Evolutionary conservation across 2,329 filamentous ascomycete genomes (phyloP).

Genomic region (Hymenoscyphus fraxineus): DNA sequence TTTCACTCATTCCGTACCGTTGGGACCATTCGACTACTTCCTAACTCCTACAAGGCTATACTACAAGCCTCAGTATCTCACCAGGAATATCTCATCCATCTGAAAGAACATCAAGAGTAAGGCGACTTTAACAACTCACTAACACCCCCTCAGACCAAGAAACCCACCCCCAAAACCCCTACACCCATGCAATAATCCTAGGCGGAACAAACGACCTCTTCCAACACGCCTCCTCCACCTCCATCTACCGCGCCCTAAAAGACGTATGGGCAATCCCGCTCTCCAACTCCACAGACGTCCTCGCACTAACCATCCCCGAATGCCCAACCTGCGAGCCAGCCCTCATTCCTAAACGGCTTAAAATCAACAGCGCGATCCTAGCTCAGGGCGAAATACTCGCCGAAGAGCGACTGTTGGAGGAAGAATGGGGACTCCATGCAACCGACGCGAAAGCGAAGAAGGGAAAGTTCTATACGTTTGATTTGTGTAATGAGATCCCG

Average conservation of each 20-base stretch:
- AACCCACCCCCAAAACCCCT: slow-evolving; percentile 18
- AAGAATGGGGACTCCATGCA: neutral
- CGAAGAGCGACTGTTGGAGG: neutral
- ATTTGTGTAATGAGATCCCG: slow-evolving; percentile 50
- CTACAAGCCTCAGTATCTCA: too few relatives aligned
- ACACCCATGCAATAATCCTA: slow-evolving; percentile 60
- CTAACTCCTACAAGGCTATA: too few relatives aligned
- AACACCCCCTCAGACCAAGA: slow-evolving; percentile 18
- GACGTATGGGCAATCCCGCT: slow-evolving; percentile 50
- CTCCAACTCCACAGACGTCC: slow-evolving; percentile 48
- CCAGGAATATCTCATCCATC: too few relatives aligned
- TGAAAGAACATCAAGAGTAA: too few relatives aligned
- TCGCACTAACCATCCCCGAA: slow-evolving; percentile 62
- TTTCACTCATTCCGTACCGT: too few relatives aligned
- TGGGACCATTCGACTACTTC: too few relatives aligned
- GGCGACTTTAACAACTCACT: neutral
- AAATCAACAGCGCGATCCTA: slow-evolving; percentile 6
- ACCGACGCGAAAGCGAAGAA: neutral
- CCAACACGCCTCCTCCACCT: slow-evolving; percentile 35
- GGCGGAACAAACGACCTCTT: slow-evolving; percentile 63
- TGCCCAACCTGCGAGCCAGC: slow-evolving; percentile 26
- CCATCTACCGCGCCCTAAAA: slow-evolving; percentile 48
- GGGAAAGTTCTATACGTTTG: slow-evolving; percentile 34
- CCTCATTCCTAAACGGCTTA: neutral
- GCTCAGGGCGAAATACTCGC: neutral